Evolutionary conservation across 768 basidiomycete genomes (phyloP).

Genomic region (Piloderma croceum): DNA sequence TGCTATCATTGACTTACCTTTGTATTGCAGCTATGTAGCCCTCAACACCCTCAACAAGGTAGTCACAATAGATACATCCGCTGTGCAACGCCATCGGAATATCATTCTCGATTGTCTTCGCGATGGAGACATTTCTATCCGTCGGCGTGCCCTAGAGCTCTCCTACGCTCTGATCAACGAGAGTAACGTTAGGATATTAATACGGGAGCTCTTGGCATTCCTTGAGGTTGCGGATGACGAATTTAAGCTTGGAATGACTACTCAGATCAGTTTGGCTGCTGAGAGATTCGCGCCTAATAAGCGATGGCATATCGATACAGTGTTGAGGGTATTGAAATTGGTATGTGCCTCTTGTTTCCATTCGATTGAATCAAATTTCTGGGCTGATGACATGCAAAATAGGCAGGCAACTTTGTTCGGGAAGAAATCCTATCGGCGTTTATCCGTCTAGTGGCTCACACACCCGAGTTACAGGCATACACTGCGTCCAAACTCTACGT

Average conservation of each 20-base stretch:
- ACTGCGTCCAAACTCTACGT: constrained; percentile 88
- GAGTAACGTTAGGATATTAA: constrained; percentile 85
- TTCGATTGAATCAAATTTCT: not conserved
- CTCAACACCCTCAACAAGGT: constrained; percentile 98
- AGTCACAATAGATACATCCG: constrained; percentile 95
- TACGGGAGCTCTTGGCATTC: constrained; percentile 90
- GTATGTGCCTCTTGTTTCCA: constrained; percentile 38
- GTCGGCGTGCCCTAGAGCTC: constrained; percentile 91
- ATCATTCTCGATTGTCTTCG: constrained; percentile 98
- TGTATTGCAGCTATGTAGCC: constrained; percentile 76
- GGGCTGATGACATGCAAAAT: constrained; percentile 1
- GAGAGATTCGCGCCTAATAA: constrained; percentile 97
- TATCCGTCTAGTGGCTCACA: constrained; percentile 93
- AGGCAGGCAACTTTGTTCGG: constrained; percentile 97
- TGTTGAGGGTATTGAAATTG: constrained; percentile 84
- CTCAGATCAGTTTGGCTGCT: constrained; percentile 92
- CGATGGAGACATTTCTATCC: constrained; percentile 98
- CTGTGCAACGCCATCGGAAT: constrained; percentile 95
- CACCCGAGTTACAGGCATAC: constrained; percentile 93
- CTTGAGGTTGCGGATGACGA: constrained; percentile 98
- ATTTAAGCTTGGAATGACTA: constrained; percentile 97
- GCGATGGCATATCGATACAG: constrained; percentile 98
- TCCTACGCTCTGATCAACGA: constrained; percentile 98
- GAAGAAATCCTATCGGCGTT: constrained; percentile 95
- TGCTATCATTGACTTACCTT: no score